phyloP scores from a whole-genome alignment of 768 basidiomycete species.

The Mycena pura region DNA sequence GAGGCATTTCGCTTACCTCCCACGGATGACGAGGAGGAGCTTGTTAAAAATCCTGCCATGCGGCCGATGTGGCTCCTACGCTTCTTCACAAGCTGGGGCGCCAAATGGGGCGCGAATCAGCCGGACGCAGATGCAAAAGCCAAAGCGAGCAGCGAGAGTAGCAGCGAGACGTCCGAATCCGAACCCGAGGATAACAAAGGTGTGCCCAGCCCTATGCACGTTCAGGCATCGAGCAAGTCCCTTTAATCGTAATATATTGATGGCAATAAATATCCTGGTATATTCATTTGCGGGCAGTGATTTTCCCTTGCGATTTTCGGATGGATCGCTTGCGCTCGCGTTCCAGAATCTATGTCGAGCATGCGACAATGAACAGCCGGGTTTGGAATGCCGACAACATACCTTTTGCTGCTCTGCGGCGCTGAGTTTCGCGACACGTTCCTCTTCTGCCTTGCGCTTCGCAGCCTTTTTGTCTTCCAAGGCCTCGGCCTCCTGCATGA shows the following conservation, averaged over 20 bases:
- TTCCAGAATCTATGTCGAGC: conserved; percentile 59
- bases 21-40: conserved; percentile 58
- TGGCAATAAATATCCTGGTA: conserved; percentile 35
- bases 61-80: conserved; percentile 79
- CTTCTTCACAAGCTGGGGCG: conserved; percentile 81
- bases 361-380: conserved; percentile 4
- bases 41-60: conserved; percentile 62
- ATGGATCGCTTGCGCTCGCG: conserved; percentile 78
- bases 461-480: conserved; percentile 74
- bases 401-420: conserved; percentile 87
- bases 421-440: conserved; percentile 73
- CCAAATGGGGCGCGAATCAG: conserved; percentile 57
- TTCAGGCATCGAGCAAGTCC: conserved; percentile 1
- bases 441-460: conserved; percentile 77
- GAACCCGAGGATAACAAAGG: background rate
- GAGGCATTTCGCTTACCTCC: conserved; percentile 32
- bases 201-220: background rate
- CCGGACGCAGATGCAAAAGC: conserved; percentile 1
- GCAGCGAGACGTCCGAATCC: background rate
- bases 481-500: conserved; percentile 45
- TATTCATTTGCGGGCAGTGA: conserved; percentile 46
- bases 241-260: conserved; percentile 26
- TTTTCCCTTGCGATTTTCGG: conserved; percentile 74
- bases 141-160: background rate
- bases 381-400: conserved; percentile 10